These are phyloP conservation scores for Scheffersomyces quercinus DNA, from an alignment of 1,139 yeast species.

Conservation along the genomic window DNA sequence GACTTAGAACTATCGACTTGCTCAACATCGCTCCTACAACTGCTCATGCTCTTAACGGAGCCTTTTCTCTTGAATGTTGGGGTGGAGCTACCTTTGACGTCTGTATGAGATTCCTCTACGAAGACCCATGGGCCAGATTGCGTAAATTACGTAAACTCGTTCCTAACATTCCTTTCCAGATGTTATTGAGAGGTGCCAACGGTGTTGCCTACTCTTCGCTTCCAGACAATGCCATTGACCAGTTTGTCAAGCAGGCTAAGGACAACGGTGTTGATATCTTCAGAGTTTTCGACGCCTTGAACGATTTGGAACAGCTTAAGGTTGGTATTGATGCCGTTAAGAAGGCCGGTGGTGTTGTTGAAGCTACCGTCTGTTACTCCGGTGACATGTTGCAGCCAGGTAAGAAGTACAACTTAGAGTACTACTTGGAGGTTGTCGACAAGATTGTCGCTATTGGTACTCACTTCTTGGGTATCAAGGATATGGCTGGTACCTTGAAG, in stretches of 20 bases:
- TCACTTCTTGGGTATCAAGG: slow-evolving; percentile 94
- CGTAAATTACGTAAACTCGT: slow-evolving; percentile 84
- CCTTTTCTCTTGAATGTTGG: slow-evolving; percentile 98
- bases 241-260: slow-evolving; percentile 91
- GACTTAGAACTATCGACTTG: slow-evolving; percentile 92
- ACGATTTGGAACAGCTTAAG: slow-evolving; percentile 92
- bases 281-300: slow-evolving; percentile 96
- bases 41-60: slow-evolving; percentile 84
- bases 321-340: slow-evolving; percentile 98
- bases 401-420: slow-evolving; percentile 91
- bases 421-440: slow-evolving; percentile 81
- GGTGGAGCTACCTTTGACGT: slow-evolving; percentile 99
- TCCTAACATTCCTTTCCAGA: slow-evolving; percentile 98
- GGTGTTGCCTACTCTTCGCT: slow-evolving; percentile 98
- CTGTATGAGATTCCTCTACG: slow-evolving; percentile 96
- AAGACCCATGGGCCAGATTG: slow-evolving; percentile 98
- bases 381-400: slow-evolving; percentile 97
- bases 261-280: slow-evolving; percentile 95
- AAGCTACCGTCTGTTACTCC: slow-evolving; percentile 96
- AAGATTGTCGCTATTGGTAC: slow-evolving; percentile 92
- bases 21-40: slow-evolving; percentile 92
- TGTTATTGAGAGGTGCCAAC: slow-evolving; percentile 98
- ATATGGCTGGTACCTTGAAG: slow-evolving; percentile 99
- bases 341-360: slow-evolving; percentile 98
- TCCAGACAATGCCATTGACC: slow-evolving; percentile 98